A percentile compares a stretch with the other conserved stretches of the same genome.
These are phyloP conservation scores for Fagopyrum homotropicum DNA, from an alignment of 148 eudicot species.

Conservation along the genomic window DNA sequence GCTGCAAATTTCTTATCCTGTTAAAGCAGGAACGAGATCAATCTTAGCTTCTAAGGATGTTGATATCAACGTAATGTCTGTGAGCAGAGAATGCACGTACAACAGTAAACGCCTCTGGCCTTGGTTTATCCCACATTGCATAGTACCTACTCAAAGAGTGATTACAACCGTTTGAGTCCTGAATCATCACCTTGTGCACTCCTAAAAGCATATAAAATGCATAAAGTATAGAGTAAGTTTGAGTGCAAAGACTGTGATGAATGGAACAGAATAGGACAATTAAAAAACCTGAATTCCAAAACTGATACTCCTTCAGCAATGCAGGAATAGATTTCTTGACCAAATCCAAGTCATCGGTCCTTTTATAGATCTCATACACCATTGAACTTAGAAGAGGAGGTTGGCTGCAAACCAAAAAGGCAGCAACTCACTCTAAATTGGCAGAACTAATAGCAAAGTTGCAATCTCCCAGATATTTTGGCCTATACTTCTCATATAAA, in stretches of 20 bases:
- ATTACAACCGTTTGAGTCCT: conserved; percentile 45
- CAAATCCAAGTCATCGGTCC: conserved; percentile 53
- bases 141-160: conserved; percentile 68
- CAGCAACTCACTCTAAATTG: background rate
- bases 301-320: conserved; percentile 57
- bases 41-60: background rate
- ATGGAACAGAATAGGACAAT: background rate
- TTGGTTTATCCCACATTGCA: conserved; percentile 88
- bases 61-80: background rate
- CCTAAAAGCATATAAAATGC: conserved; percentile 27
- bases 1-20: conserved; percentile 77
- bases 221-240: background rate
- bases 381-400: conserved; percentile 89
- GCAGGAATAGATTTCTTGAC: conserved; percentile 56
- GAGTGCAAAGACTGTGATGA: background rate
- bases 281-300: conserved; percentile 76
- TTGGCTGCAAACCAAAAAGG: conserved; percentile 44
- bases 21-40: background rate
- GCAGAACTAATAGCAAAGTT: too few relatives aligned
- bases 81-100: conserved; percentile 32
- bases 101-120: conserved; percentile 81
- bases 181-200: conserved; percentile 60
- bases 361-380: conserved; percentile 57
- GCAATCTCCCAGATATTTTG: background rate
- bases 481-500: background rate